Conservation (phyloP, 352 stramenopile species). For the Globisporangium ultimum region DNA sequence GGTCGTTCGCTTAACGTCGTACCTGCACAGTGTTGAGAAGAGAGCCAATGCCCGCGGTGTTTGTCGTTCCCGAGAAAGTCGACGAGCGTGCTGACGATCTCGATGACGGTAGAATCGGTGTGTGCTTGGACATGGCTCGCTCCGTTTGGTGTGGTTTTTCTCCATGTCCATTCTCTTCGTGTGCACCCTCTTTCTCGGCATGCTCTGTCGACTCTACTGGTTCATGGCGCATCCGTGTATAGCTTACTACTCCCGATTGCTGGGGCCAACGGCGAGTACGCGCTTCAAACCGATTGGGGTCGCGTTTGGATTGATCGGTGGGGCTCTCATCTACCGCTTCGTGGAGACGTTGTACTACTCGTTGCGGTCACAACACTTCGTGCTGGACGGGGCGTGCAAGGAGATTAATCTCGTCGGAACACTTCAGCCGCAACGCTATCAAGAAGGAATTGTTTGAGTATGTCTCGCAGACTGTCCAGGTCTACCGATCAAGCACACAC, state of each 20-base stretch:
- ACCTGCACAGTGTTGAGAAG: too few relatives aligned
- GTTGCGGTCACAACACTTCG: background rate
- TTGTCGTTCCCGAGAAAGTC: too few relatives aligned
- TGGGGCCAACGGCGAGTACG: slow-evolving; percentile 11
- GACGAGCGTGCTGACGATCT: too few relatives aligned
- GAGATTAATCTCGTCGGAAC: too few relatives aligned
- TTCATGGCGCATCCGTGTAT: slow-evolving; percentile 33
- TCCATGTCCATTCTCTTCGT: slow-evolving; percentile 8
- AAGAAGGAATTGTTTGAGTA: slow-evolving; percentile 36
- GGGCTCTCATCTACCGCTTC: slow-evolving; percentile 14
- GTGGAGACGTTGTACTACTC: slow-evolving; percentile 12
- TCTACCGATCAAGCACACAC: slow-evolving; percentile 36
- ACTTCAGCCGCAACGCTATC: too few relatives aligned
- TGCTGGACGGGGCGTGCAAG: slow-evolving; percentile 1
- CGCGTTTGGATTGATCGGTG: slow-evolving; percentile 20
- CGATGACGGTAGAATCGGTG: too few relatives aligned
- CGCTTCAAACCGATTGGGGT: slow-evolving; percentile 21
- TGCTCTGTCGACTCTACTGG: slow-evolving; percentile 19
- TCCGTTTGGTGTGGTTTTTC: slow-evolving; percentile 4
- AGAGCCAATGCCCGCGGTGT: too few relatives aligned
- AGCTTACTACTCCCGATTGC: slow-evolving; percentile 37
- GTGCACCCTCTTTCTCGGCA: slow-evolving; percentile 23
- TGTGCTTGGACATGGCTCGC: background rate
- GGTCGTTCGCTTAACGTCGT: too few relatives aligned
- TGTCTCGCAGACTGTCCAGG: slow-evolving; percentile 33